phyloP scores from a whole-genome alignment of 2,329 filamentous ascomycete species.

The Pseudocercospora pini-densiflorae region DNA sequence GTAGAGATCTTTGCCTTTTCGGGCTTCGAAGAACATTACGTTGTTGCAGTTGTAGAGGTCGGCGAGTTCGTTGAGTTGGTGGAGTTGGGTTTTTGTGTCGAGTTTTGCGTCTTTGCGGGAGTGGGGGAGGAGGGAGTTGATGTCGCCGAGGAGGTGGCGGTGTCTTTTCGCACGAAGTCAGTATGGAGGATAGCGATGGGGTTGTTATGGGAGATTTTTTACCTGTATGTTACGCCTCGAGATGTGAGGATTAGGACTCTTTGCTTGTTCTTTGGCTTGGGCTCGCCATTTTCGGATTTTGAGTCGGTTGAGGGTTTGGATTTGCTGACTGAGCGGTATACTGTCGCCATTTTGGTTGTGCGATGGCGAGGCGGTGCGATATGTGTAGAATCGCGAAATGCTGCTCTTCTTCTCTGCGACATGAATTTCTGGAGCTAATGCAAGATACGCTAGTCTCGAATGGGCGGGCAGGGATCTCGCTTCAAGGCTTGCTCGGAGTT shows the following conservation, averaged over 20 bases:
- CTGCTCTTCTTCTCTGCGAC: not conserved
- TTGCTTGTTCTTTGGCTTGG: slow-evolving; percentile 50
- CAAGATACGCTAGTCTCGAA: not conserved
- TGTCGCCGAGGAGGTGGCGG: slow-evolving; percentile 88
- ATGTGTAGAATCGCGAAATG: not conserved
- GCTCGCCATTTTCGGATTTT: slow-evolving; percentile 33
- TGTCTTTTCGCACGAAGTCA: slow-evolving; percentile 62
- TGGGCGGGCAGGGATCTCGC: not conserved
- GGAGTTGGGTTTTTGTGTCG: slow-evolving; percentile 88
- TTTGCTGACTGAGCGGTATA: slow-evolving; percentile 61
- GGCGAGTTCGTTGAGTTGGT: slow-evolving; percentile 75
- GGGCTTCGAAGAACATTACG: slow-evolving; percentile 91
- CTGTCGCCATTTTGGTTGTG: slow-evolving; percentile 54
- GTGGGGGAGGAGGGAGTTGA: slow-evolving; percentile 87
- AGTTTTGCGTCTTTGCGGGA: slow-evolving; percentile 94
- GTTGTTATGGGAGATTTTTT: not conserved
- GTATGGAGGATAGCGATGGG: not conserved
- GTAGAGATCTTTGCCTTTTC: slow-evolving; percentile 94
- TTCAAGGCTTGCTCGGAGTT: too few relatives aligned
- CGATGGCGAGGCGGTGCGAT: not conserved
- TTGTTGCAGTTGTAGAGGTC: slow-evolving; percentile 94
- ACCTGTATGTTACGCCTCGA: slow-evolving; percentile 88
- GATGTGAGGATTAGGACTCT: slow-evolving; percentile 89
- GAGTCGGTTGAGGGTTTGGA: slow-evolving; percentile 41
- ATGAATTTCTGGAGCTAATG: not conserved